Conservation (phyloP, 768 basidiomycete genomes). For the Russula olivacea region DNA sequence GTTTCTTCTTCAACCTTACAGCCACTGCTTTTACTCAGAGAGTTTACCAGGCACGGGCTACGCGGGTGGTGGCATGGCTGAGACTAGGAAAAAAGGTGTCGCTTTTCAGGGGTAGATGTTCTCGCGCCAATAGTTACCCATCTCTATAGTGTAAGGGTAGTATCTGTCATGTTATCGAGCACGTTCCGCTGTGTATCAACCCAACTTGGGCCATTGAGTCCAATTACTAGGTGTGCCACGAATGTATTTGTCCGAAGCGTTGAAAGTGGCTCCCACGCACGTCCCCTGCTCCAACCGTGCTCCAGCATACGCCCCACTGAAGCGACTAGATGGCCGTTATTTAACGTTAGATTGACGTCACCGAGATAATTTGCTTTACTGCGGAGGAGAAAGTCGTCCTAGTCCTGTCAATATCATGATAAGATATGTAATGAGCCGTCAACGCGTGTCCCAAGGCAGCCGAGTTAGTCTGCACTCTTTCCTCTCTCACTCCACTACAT, state of each 20-base stretch:
- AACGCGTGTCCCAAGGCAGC: neutral
- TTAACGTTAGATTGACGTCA: neutral
- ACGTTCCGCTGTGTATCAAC: too few relatives aligned
- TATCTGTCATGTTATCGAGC: neutral
- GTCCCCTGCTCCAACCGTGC: neutral
- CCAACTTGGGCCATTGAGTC: neutral
- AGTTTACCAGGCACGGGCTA: constrained; percentile 72
- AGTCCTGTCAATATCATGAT: constrained; percentile 3
- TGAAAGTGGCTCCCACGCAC: neutral
- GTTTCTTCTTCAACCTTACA: constrained; percentile 21
- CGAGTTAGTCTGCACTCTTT: neutral
- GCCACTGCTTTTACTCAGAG: neutral
- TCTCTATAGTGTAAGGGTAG: neutral
- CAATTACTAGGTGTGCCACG: neutral
- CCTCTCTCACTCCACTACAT: neutral
- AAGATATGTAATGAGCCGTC: constrained; percentile 3
- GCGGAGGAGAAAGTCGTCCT: too few relatives aligned
- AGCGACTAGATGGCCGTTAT: neutral
- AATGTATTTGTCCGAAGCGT: too few relatives aligned
- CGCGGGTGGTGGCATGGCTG: constrained; percentile 91
- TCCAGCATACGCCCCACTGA: neutral
- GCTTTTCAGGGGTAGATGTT: constrained; percentile 71
- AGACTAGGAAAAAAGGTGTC: constrained; percentile 70
- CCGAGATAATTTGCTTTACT: too few relatives aligned
- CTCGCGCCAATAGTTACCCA: neutral